Base-by-base conservation (phyloP, 768 basidiomycete genomes). In the Tricholoma saponaceum region DNA sequence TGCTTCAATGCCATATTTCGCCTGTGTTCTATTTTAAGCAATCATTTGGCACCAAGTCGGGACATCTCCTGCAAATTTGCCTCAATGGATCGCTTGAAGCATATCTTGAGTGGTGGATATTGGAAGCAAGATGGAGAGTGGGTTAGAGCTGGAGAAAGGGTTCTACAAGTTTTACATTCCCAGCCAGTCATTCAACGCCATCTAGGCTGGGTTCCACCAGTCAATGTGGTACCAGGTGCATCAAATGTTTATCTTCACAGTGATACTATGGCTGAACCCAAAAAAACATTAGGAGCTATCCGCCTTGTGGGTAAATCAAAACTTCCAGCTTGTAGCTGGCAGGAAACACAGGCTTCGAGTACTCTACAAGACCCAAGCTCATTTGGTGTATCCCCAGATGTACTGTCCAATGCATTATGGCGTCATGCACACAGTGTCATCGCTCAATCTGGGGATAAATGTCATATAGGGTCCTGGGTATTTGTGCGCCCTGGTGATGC, bases 1-100 rank as follows among this genome's bases (percentile, higher is more conserved):
- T 72, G 69, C 52, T 77, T 63, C 51, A 77, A 78, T 61, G 71
- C 69, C 0, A 60, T 78, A 8, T 76, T 77, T 51, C 68, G 70
- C 0, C 28, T 70, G 0, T 72, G 71, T 49, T 70, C 67, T 4
- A 58, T 77, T 8, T 60, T 69, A 12, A 67, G 65, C 5, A 78
- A 78, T 51, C 76, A 73, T 32, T 71, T 69, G 20, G 71, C 74
- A 0, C 74, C 76, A 1, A 76, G 77, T 18, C 67, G 68, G 3
- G 69, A 72, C 50, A 70, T 76, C 41, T 70, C 73, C 0, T 8
- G 50, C 0, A 57, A 63, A 0, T 66, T 77, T 13, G 60, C 65
- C 0, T 60, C 65, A 0, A 60, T 67, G 22, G 61, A 74, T 0
- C 35, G 62, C 1, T 60, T 77, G 0, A 69, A 69, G 62, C 66